Conservation (phyloP, 495 filamentous ascomycete genomes). For the Rhypophila decipiens region DNA sequence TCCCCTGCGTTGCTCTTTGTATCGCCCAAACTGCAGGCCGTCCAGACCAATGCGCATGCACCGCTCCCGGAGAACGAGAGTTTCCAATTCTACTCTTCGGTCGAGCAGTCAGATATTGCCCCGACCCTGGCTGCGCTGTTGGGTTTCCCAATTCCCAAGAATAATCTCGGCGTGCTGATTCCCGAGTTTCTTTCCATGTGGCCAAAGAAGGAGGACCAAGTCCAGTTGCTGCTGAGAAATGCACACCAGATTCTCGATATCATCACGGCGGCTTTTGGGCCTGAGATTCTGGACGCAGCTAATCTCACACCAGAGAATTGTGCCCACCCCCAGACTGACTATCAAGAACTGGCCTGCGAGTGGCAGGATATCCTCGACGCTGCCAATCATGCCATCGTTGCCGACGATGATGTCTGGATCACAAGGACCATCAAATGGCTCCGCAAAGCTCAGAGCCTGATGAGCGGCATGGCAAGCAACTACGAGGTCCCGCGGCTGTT, state of each 20-base stretch:
- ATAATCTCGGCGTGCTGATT: constrained; percentile 87
- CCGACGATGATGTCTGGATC: constrained; percentile 15
- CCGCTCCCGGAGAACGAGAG: constrained; percentile 44
- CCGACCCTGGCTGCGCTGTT: constrained; percentile 84
- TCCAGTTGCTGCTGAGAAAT: constrained; percentile 66
- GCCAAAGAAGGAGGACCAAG: constrained; percentile 51
- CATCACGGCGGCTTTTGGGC: constrained; percentile 62
- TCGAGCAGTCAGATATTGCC: constrained; percentile 90
- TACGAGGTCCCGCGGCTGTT: constrained; percentile 59
- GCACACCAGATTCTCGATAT: constrained; percentile 71
- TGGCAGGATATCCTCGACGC: constrained; percentile 44
- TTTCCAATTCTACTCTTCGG: constrained; percentile 71
- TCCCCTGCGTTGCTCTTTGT: constrained; percentile 88
- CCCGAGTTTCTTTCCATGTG: constrained; percentile 71
- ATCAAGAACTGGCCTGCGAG: constrained; percentile 59
- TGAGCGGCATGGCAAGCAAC: constrained; percentile 85
- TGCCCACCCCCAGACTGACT: constrained; percentile 30
- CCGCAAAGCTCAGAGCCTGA: constrained; percentile 59
- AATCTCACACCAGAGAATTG: constrained; percentile 35
- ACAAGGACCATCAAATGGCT: constrained; percentile 47
- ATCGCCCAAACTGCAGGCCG: constrained; percentile 69
- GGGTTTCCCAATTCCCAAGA: constrained; percentile 84
- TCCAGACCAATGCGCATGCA: constrained; percentile 41
- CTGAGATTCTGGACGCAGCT: constrained; percentile 40
- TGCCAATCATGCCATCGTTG: constrained; percentile 8